These are phyloP conservation scores for Collybia nuda DNA, from an alignment of 768 basidiomycete species.

Conservation along the genomic window DNA sequence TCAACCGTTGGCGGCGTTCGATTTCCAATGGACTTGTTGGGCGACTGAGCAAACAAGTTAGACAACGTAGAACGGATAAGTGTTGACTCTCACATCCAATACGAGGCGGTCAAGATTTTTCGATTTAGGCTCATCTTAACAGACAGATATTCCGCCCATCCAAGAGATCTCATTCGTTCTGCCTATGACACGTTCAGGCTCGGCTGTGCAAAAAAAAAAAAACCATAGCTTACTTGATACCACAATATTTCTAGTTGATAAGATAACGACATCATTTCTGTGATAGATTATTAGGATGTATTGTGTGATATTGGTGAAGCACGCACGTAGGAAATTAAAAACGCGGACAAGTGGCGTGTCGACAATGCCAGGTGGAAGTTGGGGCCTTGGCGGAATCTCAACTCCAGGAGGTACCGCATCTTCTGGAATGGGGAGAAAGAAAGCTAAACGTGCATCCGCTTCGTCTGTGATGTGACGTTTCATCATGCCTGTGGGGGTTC, in stretches of 20 bases:
- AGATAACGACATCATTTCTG: constrained; percentile 89
- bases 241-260: constrained; percentile 91
- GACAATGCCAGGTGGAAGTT: constrained; percentile 59
- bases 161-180: constrained; percentile 74
- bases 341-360: constrained; percentile 85
- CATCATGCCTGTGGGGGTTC: constrained; percentile 58
- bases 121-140: constrained; percentile 70
- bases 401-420: constrained; percentile 38
- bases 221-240: constrained; percentile 52
- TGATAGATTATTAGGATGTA: constrained; percentile 1
- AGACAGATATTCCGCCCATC: constrained; percentile 79
- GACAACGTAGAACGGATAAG: neutral
- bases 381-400: constrained; percentile 42
- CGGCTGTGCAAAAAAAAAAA: constrained; percentile 1
- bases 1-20: constrained; percentile 33
- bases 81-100: constrained; percentile 72
- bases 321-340: constrained; percentile 87
- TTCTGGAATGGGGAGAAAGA: constrained; percentile 54
- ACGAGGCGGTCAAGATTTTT: constrained; percentile 70
- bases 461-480: constrained; percentile 72
- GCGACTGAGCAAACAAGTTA: constrained; percentile 13
- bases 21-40: constrained; percentile 20
- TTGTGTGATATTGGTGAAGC: neutral
- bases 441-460: constrained; percentile 65
- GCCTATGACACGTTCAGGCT: constrained; percentile 40